Evolutionary conservation across 805 yeast genomes (phyloP), one percentile per base, ranked within the genome.

Genomic region (Candida berthetii): DNA sequence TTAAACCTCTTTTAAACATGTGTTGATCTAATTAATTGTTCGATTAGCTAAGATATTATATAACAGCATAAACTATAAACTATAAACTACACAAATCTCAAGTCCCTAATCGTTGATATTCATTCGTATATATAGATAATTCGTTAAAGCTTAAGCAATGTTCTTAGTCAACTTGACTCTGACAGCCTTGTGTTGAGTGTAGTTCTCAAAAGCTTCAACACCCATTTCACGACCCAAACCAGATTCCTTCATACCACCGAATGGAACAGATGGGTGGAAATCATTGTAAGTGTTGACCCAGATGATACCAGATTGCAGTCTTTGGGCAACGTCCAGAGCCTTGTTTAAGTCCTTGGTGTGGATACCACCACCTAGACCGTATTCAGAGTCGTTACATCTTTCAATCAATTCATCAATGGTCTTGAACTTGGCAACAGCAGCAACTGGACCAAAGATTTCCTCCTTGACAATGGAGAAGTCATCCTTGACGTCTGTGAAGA

Each of bases 181-280:
- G 46, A 80, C 81, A 52, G 85, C 82, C 69, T 79, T 80, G 50
- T 64, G 64, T 65, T 80, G 85, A 45, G 76, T 70, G 70, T 78
- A 80, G 69, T 75, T 76, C 50, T 76, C 83, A 56, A 78, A 71
- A 28, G 81, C 82, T 54, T 76, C 82, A 37, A 62, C 65, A 64
- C 86, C 86, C 83, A 80, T 76, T 69, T 80, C 86, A 70, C 85
- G 76, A 56, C 86, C 86, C 41, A 74, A 65, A 69, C 86, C 86
- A 46, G 82, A 74, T 64, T 76, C 74, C 55, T 76, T 75, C 70
- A 66, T 78, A 51, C 86, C 86, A 58, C 86, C 86, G 58, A 80
- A 80, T 65, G 86, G 86, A 61, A 79, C 81, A 62, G 65, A 65
- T 43, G 66, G 74, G 62, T 80, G 78, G 79, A 79, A 78, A 61